These are phyloP conservation scores for Parascedosporium putredinis DNA, from an alignment of 2,329 filamentous ascomycete species.

Conservation along the genomic window DNA sequence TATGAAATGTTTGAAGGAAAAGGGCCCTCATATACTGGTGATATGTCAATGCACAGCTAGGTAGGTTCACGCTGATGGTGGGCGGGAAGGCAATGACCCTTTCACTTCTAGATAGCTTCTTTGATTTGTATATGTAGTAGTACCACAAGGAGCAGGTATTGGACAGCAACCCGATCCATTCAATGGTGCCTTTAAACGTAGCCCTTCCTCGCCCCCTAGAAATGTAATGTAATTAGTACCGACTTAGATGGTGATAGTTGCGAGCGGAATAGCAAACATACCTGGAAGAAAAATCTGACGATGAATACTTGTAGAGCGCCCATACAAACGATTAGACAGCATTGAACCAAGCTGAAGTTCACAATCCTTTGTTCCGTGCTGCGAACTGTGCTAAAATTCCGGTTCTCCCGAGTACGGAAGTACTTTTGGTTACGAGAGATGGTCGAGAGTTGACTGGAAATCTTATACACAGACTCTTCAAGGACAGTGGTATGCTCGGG, in stretches of 20 bases:
- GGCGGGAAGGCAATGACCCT: too few species aligned
- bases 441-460: constrained; percentile 85
- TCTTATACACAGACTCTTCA: constrained; percentile 91
- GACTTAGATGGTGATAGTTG: too few species aligned
- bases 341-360: constrained; percentile 94
- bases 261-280: too few species aligned
- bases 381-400: constrained; percentile 95
- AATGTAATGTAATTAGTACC: too few species aligned
- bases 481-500: constrained; percentile 82
- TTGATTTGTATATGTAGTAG: neutral
- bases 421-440: constrained; percentile 98
- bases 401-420: constrained; percentile 96
- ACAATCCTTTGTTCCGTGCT: constrained; percentile 94
- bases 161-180: too few species aligned
- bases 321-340: constrained; percentile 86
- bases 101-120: too few species aligned
- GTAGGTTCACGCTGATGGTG: too few species aligned
- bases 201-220: constrained; percentile 54
- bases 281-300: constrained; percentile 98
- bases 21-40: too few species aligned
- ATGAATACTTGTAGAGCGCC: constrained; percentile 93
- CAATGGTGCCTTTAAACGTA: constrained; percentile 52
- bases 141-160: neutral
- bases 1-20: too few species aligned
- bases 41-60: too few species aligned